A percentile compares a stretch with the other conserved stretches of the same genome.
These are phyloP conservation scores for Cyberlindnera maclurae DNA, from an alignment of 805 yeast genomes.

Conservation along the genomic window DNA sequence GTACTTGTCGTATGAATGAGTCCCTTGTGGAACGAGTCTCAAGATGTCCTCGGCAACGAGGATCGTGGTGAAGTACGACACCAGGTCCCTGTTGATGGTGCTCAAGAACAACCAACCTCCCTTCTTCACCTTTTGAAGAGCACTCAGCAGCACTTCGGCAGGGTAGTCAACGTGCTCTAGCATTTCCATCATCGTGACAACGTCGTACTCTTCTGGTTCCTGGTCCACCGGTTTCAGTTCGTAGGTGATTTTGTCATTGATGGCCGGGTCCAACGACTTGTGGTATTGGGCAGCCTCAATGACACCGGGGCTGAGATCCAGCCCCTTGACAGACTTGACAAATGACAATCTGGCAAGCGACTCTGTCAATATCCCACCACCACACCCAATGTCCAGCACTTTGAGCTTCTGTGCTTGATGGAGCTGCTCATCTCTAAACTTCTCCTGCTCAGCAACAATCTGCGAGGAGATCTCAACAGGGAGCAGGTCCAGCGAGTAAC, in stretches of 20 bases:
- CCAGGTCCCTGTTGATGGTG: constrained; percentile 82
- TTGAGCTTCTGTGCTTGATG: constrained; percentile 27
- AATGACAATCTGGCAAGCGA: constrained; percentile 71
- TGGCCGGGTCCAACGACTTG: constrained; percentile 53
- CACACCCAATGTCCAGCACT: constrained; percentile 91
- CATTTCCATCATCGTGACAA: constrained; percentile 89
- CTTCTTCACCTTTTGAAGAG: constrained; percentile 59
- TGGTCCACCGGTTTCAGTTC: constrained; percentile 57
- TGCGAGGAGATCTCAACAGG: constrained; percentile 47
- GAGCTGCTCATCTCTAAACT: constrained; percentile 32
- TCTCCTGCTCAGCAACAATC: constrained; percentile 45
- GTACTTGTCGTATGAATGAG: constrained; percentile 83
- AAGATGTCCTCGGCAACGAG: constrained; percentile 80
- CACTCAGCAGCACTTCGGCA: constrained; percentile 58
- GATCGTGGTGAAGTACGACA: constrained; percentile 90
- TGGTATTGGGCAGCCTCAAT: constrained; percentile 74
- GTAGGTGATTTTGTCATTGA: constrained; percentile 52
- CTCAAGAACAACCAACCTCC: constrained; percentile 80
- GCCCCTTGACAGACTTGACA: constrained; percentile 61
- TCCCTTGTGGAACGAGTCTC: constrained; percentile 82
- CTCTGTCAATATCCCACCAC: constrained; percentile 94
- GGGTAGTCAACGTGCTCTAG: constrained; percentile 93
- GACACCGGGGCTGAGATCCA: constrained; percentile 82
- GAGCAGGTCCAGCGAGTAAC: constrained; percentile 60
- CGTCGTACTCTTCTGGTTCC: constrained; percentile 47